phyloP scores from a whole-genome alignment of 2,329 filamentous ascomycete genomes.

The Colletotrichum tropicicola region DNA sequence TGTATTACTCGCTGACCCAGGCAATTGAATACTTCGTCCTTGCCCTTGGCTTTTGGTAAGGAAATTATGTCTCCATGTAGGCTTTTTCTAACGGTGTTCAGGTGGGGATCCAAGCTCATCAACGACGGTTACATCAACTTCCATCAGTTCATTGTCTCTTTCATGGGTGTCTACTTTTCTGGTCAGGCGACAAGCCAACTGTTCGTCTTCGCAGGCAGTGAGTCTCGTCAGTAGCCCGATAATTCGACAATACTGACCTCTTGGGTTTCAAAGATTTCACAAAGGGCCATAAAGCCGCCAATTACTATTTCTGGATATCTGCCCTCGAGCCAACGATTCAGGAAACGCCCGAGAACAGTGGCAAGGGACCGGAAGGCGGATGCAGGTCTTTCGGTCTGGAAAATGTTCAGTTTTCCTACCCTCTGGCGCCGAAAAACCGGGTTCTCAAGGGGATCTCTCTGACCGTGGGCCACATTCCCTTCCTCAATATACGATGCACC shows the following conservation, averaged over 20 bases:
- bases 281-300: constrained; percentile 46
- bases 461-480: neutral
- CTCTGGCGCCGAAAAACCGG: constrained; percentile 41
- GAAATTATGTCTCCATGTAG: too few species aligned
- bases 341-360: constrained; percentile 34
- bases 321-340: constrained; percentile 30
- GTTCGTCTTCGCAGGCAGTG: constrained; percentile 15
- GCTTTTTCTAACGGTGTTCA: neutral
- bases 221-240: too few species aligned
- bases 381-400: constrained; percentile 37
- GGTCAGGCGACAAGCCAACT: neutral
- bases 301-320: constrained; percentile 46
- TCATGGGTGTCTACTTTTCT: constrained; percentile 43
- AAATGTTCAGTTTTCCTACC: constrained; percentile 59
- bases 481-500: too few species aligned
- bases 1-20: constrained; percentile 38
- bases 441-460: constrained; percentile 41
- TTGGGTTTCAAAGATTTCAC: constrained; percentile 48
- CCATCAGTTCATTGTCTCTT: constrained; percentile 36
- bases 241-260: neutral
- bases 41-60: constrained; percentile 48
- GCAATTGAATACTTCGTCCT: constrained; percentile 41
- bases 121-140: constrained; percentile 21
- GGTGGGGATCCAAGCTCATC: constrained; percentile 21
- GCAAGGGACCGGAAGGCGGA: neutral